Conservation (phyloP, 768 basidiomycete genomes). For the Grammothele lineata region DNA sequence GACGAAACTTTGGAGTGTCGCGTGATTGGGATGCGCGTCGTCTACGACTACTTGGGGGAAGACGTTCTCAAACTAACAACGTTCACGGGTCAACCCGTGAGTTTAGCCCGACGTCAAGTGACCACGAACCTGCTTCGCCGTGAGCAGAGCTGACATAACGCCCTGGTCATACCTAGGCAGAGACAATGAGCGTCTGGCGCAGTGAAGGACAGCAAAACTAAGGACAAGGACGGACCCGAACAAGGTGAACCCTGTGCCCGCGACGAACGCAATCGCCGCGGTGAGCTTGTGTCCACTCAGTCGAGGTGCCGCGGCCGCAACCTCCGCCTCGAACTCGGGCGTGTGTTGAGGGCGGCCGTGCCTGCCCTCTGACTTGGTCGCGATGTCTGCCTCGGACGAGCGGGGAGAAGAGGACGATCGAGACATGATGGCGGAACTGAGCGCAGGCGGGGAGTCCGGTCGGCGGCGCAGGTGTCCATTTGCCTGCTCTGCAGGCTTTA, state of each 20-base stretch:
- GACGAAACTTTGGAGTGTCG: constrained; percentile 55
- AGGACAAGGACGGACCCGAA: constrained; percentile 48
- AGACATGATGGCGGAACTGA: constrained; percentile 16
- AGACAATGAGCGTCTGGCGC: not conserved
- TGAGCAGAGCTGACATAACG: constrained; percentile 65
- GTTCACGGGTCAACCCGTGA: not conserved
- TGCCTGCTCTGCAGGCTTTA: too few relatives aligned
- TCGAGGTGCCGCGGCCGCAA: constrained; percentile 27
- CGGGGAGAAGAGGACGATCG: constrained; percentile 7
- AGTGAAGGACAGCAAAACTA: not conserved
- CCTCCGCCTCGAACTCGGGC: constrained; percentile 31
- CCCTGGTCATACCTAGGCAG: constrained; percentile 58
- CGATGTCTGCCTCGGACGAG: not conserved
- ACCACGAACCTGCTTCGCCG: constrained; percentile 41
- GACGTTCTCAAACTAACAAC: constrained; percentile 56
- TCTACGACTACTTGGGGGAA: constrained; percentile 52
- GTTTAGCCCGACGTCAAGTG: not conserved
- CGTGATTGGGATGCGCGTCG: constrained; percentile 38
- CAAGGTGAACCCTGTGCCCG: constrained; percentile 57
- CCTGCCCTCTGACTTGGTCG: constrained; percentile 2
- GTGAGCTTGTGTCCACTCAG: constrained; percentile 44
- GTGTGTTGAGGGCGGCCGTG: not conserved
- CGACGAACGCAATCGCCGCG: constrained; percentile 49
- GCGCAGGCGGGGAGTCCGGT: too few relatives aligned
- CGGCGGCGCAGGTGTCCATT: too few relatives aligned